Percentiles rank a stretch among this genome's conserved stretches.
phyloP scores from a whole-genome alignment of 805 yeast genomes.

The Ogataea nakhonphanomensis region DNA sequence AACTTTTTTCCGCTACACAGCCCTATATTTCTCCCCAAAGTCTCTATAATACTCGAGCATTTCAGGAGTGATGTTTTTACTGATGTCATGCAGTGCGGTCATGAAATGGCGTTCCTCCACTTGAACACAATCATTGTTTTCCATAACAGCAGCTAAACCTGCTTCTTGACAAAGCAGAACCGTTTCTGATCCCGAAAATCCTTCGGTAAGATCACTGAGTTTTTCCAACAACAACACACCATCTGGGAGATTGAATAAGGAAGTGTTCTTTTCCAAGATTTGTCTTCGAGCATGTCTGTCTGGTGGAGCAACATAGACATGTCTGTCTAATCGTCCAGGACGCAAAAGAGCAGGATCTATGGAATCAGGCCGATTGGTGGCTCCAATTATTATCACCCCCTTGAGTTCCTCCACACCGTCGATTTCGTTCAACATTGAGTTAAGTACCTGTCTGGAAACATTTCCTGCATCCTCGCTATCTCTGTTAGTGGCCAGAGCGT shows the following conservation, averaged over 20 bases:
- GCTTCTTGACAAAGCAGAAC: slow-evolving; percentile 92
- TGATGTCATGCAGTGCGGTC: slow-evolving; percentile 62
- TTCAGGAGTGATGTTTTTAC: slow-evolving; percentile 78
- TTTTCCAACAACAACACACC: slow-evolving; percentile 42
- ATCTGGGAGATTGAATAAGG: slow-evolving; percentile 53
- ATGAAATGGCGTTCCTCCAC: slow-evolving; percentile 62
- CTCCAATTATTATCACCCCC: slow-evolving; percentile 93
- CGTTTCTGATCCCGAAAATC: slow-evolving; percentile 97
- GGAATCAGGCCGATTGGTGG: slow-evolving; percentile 92
- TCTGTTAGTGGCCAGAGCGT: slow-evolving; percentile 82
- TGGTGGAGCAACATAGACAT: slow-evolving; percentile 91
- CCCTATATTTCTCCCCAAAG: slow-evolving; percentile 40
- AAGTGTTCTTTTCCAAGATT: slow-evolving; percentile 67
- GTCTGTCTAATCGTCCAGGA: slow-evolving; percentile 94
- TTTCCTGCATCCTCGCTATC: slow-evolving; percentile 58
- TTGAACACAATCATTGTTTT: slow-evolving; percentile 47
- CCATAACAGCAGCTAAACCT: slow-evolving; percentile 91
- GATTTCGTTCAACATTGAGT: slow-evolving; percentile 88
- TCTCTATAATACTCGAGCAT: slow-evolving; percentile 74
- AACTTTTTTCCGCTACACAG: slow-evolving; percentile 13
- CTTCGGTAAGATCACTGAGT: slow-evolving; percentile 68
- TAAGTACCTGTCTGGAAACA: slow-evolving; percentile 80
- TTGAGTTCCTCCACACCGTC: slow-evolving; percentile 96
- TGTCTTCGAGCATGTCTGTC: slow-evolving; percentile 75
- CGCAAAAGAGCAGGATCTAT: slow-evolving; percentile 91